phyloP scores from a whole-genome alignment of 257 asterid genomes.

The Hygrophila difformis region DNA sequence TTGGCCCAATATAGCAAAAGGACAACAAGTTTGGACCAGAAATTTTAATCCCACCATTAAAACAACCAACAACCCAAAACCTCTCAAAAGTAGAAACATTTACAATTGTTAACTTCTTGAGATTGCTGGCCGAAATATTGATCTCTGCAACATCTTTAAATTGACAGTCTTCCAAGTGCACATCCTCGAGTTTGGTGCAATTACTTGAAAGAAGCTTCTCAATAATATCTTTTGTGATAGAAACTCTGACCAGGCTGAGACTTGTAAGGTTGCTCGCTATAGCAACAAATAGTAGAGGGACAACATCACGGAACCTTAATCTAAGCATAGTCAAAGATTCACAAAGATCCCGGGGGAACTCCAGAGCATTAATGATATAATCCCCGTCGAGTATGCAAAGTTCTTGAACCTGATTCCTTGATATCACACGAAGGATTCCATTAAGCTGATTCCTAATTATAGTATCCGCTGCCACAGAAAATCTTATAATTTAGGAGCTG shows the following conservation, averaged over 20 bases:
- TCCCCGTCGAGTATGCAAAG: constrained; percentile 19
- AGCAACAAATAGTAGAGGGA: constrained; percentile 5
- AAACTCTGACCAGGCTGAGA: constrained; percentile 16
- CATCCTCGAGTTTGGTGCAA: constrained; percentile 16
- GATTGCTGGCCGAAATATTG: constrained; percentile 14
- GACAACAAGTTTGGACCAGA: constrained; percentile 19
- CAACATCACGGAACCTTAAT: constrained; percentile 3
- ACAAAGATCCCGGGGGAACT: constrained; percentile 18
- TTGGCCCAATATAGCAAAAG: constrained; percentile 21
- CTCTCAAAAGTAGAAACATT: constrained; percentile 9
- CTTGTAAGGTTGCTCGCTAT: constrained; percentile 10
- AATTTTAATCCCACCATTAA: constrained; percentile 6
- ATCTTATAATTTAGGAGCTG: constrained; percentile 10
- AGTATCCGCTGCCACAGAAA: constrained; percentile 5
- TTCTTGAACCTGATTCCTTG: constrained; percentile 14
- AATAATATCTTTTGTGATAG: constrained; percentile 11
- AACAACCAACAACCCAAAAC: constrained; percentile 14
- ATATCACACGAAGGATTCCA: constrained; percentile 13
- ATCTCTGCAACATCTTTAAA: constrained; percentile 10
- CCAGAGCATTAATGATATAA: background rate
- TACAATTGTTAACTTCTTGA: constrained; percentile 17
- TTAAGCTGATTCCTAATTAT: constrained; percentile 12
- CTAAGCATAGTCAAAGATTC: constrained; percentile 13
- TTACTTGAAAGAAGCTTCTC: constrained; percentile 16
- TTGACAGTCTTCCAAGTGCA: constrained; percentile 16